Evolutionary conservation across 805 yeast species (phyloP).

Genomic region (Cyberlindnera subsufficiens): DNA sequence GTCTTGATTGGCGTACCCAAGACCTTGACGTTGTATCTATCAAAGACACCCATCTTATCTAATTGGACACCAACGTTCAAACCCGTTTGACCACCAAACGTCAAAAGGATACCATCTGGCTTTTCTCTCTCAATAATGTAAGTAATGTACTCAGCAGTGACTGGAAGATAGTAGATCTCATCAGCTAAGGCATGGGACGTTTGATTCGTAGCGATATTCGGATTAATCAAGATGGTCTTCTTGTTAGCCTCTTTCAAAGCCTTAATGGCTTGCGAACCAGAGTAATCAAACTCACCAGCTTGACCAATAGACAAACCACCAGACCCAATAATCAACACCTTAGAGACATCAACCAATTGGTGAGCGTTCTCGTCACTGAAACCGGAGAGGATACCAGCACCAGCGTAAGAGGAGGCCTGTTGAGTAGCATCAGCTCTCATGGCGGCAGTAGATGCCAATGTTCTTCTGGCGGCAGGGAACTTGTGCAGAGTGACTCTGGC

Average conservation of each 20-base stretch:
- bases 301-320: constrained; percentile 98
- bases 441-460: constrained; percentile 15
- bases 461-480: constrained; percentile 6
- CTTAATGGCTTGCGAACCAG: constrained; percentile 96
- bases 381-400: constrained; percentile 52
- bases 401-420: constrained; percentile 41
- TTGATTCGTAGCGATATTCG: constrained; percentile 95
- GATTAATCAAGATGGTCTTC: constrained; percentile 81
- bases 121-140: constrained; percentile 93
- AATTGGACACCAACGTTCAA: constrained; percentile 93
- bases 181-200: constrained; percentile 94
- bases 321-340: constrained; percentile 90
- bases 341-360: constrained; percentile 72
- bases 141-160: constrained; percentile 92
- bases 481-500: constrained; percentile 5
- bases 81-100: constrained; percentile 99
- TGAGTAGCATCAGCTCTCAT: constrained; percentile 13
- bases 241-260: constrained; percentile 90
- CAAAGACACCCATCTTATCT: constrained; percentile 91
- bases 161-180: constrained; percentile 92
- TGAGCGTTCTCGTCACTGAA: constrained; percentile 57
- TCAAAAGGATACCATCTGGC: constrained; percentile 92
- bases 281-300: constrained; percentile 97
- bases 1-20: constrained; percentile 97
- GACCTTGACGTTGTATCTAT: constrained; percentile 86